Base-by-base conservation (phyloP, 208 protist species). In the Novymonas esmeraldas region DNA sequence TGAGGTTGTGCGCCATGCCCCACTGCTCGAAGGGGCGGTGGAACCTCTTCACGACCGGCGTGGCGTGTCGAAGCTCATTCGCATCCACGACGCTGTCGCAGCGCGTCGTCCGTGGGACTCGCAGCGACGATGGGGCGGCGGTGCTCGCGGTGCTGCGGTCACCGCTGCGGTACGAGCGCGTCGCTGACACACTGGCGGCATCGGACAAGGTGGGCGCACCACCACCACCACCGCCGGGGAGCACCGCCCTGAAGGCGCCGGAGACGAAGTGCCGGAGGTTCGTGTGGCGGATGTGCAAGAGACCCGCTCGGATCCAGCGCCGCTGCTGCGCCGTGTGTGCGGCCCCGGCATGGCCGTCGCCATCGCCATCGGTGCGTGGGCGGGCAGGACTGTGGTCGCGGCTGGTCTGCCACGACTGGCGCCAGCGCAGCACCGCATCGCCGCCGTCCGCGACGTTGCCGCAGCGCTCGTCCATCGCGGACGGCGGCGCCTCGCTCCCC, bases 11-110 rank as follows among this genome's bases (percentile, higher is more conserved):
- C 26, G 85, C 84, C 57, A 75, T 83, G 59, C 84, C 82, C 89
- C 92, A 96, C 45, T 72, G 72, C 76, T 94, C 89, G 74, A 93
- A 95, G 0, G 92, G 92, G 0, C 86, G 85, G 18, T 68, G 67
- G 51, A 93, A 84, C 0, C 60, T 13, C 67, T 92, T 92, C 26
- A 60, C 38, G 6, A 89, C 70, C 11, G 87, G 90, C 24, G 42
- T 52, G 26, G 60, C 59, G 44, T 80, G 75, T 0, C 64, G 45
- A 59, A 93, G 65, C 69, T 95, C 90, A 54, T 93, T 70, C 5
- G 74, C 59, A 36, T 89, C 84, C 1, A 93, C 79, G 56, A 81
- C 75, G 70, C 87, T 93, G 7, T 82, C 62, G 45, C 86, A 85
- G 33, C 81, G 86, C 44, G 85, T 36, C 31, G 70, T 70, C 20